Evolutionary conservation across 257 asterid species (phyloP).

Genomic region (Nicotiana tabacum): DNA sequence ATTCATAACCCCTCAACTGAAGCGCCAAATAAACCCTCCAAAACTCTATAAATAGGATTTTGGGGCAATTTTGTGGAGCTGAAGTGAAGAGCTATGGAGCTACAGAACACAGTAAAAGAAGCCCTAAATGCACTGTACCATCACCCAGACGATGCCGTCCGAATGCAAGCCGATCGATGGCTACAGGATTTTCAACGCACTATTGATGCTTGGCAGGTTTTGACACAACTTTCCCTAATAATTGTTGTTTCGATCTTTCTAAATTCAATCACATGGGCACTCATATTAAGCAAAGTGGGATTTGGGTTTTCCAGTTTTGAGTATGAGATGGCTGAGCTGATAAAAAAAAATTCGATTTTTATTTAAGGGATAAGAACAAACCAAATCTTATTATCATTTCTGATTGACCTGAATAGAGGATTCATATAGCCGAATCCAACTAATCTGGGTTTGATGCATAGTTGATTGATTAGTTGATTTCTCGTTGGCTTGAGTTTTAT

Average conservation of each 20-base stretch:
- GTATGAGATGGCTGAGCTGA: background rate
- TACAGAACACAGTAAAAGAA: constrained; percentile 89
- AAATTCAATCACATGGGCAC: background rate
- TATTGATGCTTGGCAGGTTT: constrained; percentile 98
- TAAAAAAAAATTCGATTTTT: background rate
- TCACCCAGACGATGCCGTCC: constrained; percentile 91
- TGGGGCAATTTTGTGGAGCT: background rate
- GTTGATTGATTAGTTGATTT: background rate
- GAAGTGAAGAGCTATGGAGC: constrained; percentile 55
- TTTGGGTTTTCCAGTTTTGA: background rate
- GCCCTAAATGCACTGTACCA: constrained; percentile 98
- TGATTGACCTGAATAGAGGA: background rate
- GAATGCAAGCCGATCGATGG: constrained; percentile 98
- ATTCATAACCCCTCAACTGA: background rate
- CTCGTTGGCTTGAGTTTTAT: background rate
- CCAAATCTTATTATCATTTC: background rate
- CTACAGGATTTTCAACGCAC: constrained; percentile 93
- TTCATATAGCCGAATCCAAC: background rate
- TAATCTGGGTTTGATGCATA: background rate
- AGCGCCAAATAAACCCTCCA: background rate
- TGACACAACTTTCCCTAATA: background rate
- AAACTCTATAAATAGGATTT: constrained; percentile 15
- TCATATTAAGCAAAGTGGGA: background rate
- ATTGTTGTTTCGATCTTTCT: background rate
- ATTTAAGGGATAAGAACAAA: background rate